Conservation (phyloP, 257 asterid species). For the Solanum pennellii region DNA sequence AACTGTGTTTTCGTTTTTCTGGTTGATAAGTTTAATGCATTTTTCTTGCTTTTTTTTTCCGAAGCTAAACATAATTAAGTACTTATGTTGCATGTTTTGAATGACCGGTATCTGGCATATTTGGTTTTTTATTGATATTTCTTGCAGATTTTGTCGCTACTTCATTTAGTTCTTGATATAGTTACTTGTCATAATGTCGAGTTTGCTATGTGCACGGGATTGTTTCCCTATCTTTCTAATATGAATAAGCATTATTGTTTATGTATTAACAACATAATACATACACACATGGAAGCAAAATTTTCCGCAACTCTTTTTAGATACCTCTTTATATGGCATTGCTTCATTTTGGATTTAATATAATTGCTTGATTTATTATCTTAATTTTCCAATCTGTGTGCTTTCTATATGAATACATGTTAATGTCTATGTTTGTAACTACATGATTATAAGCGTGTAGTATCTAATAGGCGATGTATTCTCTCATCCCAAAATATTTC, state of each 20-base stretch:
- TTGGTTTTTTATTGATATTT: neutral
- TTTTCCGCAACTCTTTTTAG: neutral
- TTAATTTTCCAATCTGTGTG: neutral
- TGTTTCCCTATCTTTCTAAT: neutral
- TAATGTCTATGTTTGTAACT: no score
- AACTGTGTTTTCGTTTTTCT: no score
- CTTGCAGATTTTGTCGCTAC: neutral
- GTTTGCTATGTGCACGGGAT: neutral
- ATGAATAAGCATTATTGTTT: neutral
- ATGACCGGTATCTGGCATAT: neutral
- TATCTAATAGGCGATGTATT: neutral
- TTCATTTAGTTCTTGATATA: neutral
- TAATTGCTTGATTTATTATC: neutral
- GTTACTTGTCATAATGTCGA: neutral
- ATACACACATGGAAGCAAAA: neutral
- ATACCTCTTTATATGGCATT: neutral
- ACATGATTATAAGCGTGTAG: neutral
- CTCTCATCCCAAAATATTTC: neutral
- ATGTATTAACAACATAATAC: neutral
- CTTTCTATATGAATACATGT: neutral
- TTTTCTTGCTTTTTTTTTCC: no score
- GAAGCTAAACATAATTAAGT: neutral
- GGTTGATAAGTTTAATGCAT: neutral
- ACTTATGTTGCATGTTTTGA: neutral
- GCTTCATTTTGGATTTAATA: neutral